Conservation (phyloP, 2,329 filamentous ascomycete species). For the Talaromyces amestolkiae region DNA sequence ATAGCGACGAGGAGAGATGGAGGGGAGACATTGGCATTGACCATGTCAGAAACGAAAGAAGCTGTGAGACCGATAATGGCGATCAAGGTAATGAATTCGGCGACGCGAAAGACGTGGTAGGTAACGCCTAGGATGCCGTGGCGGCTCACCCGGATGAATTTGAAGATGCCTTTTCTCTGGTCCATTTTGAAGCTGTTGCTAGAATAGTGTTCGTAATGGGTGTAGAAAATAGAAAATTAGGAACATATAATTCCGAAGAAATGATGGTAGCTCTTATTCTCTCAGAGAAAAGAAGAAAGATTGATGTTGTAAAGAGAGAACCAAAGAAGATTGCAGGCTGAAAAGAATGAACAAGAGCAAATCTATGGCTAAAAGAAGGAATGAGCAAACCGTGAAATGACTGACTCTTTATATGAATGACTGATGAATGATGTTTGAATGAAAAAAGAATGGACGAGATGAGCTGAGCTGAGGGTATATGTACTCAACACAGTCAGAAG, state of each 20-base stretch:
- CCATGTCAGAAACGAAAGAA: slow-evolving; percentile 78
- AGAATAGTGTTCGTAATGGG: neutral
- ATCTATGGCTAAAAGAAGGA: neutral
- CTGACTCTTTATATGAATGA: slow-evolving; percentile 2
- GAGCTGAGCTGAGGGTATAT: slow-evolving; percentile 10
- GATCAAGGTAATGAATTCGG: slow-evolving; percentile 70
- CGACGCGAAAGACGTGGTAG: slow-evolving; percentile 69
- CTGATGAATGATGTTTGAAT: slow-evolving; percentile 1
- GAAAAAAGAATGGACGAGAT: slow-evolving; percentile 7
- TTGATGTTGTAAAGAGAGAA: neutral
- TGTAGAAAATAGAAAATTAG: neutral
- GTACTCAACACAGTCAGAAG: neutral
- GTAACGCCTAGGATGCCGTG: slow-evolving; percentile 74
- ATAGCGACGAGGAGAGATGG: slow-evolving; percentile 65
- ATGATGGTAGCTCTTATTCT: neutral
- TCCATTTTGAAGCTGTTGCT: neutral
- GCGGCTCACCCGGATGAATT: slow-evolving; percentile 24
- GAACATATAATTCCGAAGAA: neutral
- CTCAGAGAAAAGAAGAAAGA: slow-evolving; percentile 7
- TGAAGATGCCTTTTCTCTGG: neutral
- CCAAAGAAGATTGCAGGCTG: neutral
- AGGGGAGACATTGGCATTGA: slow-evolving; percentile 61
- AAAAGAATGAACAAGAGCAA: slow-evolving; percentile 10
- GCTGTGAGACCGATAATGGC: slow-evolving; percentile 75
- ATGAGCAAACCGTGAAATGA: slow-evolving; percentile 9